Evolutionary conservation across 78 protist genomes (phyloP).

Genomic region (Andalucia godoyi): DNA sequence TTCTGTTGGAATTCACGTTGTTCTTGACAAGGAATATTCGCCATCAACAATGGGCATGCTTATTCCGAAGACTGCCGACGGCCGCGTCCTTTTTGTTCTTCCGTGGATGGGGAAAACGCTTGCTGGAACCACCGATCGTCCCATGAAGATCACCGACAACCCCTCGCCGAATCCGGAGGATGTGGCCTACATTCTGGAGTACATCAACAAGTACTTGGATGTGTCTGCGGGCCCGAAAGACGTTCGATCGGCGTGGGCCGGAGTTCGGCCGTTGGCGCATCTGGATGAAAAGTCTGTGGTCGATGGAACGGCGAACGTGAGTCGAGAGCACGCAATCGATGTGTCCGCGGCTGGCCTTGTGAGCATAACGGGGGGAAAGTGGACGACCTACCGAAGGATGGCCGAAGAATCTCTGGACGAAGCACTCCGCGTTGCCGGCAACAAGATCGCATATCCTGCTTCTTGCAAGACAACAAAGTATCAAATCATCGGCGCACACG

Average conservation of each 20-base stretch:
- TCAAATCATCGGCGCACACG: background rate
- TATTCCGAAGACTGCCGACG: slow-evolving; percentile 69
- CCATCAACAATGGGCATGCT: slow-evolving; percentile 54
- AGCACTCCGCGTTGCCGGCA: background rate
- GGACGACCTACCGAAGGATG: slow-evolving; percentile 94
- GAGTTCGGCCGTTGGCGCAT: slow-evolving; percentile 67
- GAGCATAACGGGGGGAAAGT: slow-evolving; percentile 88
- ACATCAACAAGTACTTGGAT: background rate
- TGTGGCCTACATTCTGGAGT: slow-evolving; percentile 27
- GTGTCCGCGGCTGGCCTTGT: slow-evolving; percentile 32
- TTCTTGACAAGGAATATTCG: background rate
- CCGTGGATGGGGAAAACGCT: slow-evolving; percentile 73
- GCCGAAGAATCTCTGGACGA: slow-evolving; percentile 65
- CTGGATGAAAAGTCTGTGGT: background rate
- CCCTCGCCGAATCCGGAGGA: slow-evolving; percentile 54
- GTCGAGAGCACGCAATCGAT: slow-evolving; percentile 6
- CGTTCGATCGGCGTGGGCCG: slow-evolving; percentile 46
- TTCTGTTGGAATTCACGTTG: slow-evolving; percentile 60
- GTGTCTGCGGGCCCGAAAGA: background rate
- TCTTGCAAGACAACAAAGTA: background rate
- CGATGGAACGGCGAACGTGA: background rate
- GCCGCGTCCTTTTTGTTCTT: slow-evolving; percentile 78
- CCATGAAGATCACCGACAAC: slow-evolving; percentile 10
- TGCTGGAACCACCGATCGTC: slow-evolving; percentile 82
- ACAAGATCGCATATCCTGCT: background rate